A percentile compares a stretch with the other conserved stretches of the same genome.
Conservation (phyloP, 768 basidiomycete genomes). For the Suillus hirtellus region DNA sequence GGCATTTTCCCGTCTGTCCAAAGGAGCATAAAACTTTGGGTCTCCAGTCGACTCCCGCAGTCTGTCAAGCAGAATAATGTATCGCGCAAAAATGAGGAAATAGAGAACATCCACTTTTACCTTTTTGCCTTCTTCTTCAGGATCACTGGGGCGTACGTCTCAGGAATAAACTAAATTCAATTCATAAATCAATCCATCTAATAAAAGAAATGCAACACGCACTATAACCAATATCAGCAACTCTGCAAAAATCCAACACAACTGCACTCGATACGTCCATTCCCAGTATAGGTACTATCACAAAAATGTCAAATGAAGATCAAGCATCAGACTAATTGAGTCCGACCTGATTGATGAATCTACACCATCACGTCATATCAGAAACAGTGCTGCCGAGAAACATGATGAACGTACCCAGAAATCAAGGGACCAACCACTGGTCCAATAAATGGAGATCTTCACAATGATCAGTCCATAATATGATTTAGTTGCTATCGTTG, state of each 20-base stretch:
- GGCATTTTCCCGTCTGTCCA: conserved; percentile 51
- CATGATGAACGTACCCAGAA: conserved; percentile 45
- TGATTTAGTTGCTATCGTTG: neutral
- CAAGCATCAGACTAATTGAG: neutral
- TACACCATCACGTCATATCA: conserved; percentile 18
- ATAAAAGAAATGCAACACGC: conserved; percentile 17
- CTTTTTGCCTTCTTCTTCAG: conserved; percentile 57
- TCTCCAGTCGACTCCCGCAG: conserved; percentile 59
- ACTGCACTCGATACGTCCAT: conserved; percentile 74
- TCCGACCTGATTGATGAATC: conserved; percentile 72
- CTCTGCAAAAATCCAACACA: conserved; percentile 69
- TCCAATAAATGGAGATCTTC: conserved; percentile 53
- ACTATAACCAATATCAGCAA: conserved; percentile 52
- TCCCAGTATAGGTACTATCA: conserved; percentile 59
- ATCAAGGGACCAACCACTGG: conserved; percentile 58
- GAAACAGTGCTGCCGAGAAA: neutral
- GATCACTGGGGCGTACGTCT: conserved; percentile 68
- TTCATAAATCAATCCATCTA: neutral
- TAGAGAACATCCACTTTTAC: conserved; percentile 30
- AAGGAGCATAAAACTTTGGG: conserved; percentile 52
- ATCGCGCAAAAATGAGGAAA: neutral
- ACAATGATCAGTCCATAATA: neutral
- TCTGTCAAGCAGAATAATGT: conserved; percentile 29
- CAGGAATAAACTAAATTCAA: conserved; percentile 58
- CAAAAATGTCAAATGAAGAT: conserved; percentile 4